Base-by-base conservation (phyloP, 495 filamentous ascomycete species). In the Cudoniella acicularis region DNA sequence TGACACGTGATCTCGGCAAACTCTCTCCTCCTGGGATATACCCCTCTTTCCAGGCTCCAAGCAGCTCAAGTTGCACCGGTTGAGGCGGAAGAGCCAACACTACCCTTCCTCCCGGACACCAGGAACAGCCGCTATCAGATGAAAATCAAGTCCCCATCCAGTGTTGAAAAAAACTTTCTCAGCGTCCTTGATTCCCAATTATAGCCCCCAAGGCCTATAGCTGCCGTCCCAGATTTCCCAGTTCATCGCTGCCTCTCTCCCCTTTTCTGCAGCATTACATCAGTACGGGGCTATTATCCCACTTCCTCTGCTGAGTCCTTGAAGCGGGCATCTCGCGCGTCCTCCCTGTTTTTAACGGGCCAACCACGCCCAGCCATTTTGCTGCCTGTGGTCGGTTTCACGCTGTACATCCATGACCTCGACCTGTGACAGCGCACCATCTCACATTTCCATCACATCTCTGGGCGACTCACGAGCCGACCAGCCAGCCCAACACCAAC, bases 381-480 rank as follows among this genome's bases (percentile, higher is more conserved):
- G 23, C 52, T 42, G 36, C 8, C 30, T 11, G 50, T 18, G 47
- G 9, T 21, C 45, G 30, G 59, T 52, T 56, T 43, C 52, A 56
- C 48, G 10, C 47, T 36, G 27, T 17, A 27, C 26, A 17, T 50
- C 47, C 49, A 30, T 45, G 30, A 22, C 25, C 20, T 20, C 40
- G 49, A 52, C 58, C 58, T 64, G 62, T 64, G 62, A 64, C 62
- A 57, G 54, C 49, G 57, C 62, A 64, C 27, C 36, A 57, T 52
- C 30, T 59, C 36, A 20, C 36, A 51, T 27, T 6, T 51, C 22
- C 40, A 49, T 40, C 54, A 50, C 45, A 49, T 17, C 26, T 21
- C n/a, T 2, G 36, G 21, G 16, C 26, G n/a, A 50, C 54, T 52
- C 52, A 55, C 30, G 20, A 23, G 30, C 36, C 30, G 9, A 24